A percentile compares a stretch with the other conserved stretches of the same genome.
These are phyloP conservation scores for Parathielavia appendiculata DNA, from an alignment of 495 filamentous ascomycete species.

Conservation along the genomic window DNA sequence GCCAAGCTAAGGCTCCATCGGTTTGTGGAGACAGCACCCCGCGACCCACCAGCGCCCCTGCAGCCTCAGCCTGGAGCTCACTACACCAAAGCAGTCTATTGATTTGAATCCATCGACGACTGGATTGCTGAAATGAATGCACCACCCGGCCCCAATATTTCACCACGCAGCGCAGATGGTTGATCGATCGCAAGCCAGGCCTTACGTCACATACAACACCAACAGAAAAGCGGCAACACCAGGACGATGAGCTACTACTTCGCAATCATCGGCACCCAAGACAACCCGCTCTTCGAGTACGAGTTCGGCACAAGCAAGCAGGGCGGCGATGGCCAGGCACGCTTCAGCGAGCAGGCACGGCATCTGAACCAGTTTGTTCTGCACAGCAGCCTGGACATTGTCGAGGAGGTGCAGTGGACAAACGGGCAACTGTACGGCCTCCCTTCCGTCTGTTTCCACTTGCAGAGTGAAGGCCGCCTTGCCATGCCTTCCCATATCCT, in stretches of 20 bases:
- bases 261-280: conserved; percentile 85
- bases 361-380: conserved; percentile 97
- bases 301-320: conserved; percentile 94
- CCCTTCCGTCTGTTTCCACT: no score
- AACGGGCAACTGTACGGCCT: conserved; percentile 63
- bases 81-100: neutral
- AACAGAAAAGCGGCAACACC: neutral
- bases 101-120: neutral
- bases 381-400: conserved; percentile 84
- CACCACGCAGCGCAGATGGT: conserved; percentile 22
- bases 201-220: conserved; percentile 5
- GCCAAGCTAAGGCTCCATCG: conserved; percentile 8
- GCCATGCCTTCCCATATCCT: neutral
- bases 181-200: conserved; percentile 23
- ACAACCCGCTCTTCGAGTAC: conserved; percentile 91
- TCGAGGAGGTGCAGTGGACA: conserved; percentile 93
- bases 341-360: conserved; percentile 78
- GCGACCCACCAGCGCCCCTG: conserved; percentile 23
- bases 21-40: conserved; percentile 11
- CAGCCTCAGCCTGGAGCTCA: conserved; percentile 10
- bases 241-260: conserved; percentile 89
- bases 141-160: conserved; percentile 1
- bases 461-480: neutral
- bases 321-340: conserved; percentile 84
- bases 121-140: conserved; percentile 1